phyloP scores from a whole-genome alignment of 331 rosid genomes.

The Stylosanthes scabra region DNA sequence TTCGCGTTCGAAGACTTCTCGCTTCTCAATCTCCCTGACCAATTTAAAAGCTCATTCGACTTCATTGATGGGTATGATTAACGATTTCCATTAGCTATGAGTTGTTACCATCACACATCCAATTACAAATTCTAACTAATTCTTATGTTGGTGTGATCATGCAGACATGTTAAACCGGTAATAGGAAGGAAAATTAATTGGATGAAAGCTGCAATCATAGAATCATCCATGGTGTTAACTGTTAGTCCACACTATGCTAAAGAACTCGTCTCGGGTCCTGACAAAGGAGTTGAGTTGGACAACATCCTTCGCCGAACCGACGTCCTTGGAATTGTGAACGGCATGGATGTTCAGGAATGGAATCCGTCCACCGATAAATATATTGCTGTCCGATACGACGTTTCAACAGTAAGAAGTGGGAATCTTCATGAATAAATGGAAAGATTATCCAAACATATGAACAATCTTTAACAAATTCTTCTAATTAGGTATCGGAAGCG shows the following conservation, averaged over 20 bases:
- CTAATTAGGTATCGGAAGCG: constrained; percentile 61
- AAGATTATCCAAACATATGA: neutral
- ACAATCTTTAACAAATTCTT: neutral
- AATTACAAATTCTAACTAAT: constrained; percentile 6
- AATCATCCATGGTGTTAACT: constrained; percentile 64
- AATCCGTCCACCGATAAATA: constrained; percentile 75
- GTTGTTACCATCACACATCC: neutral
- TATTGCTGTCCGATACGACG: constrained; percentile 54
- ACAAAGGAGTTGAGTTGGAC: constrained; percentile 77
- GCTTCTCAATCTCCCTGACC: constrained; percentile 68
- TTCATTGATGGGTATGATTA: constrained; percentile 76
- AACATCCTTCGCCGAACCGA: constrained; percentile 55
- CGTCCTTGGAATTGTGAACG: constrained; percentile 67
- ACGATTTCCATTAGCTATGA: neutral
- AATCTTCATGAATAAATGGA: too few relatives aligned
- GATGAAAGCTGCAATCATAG: constrained; percentile 80
- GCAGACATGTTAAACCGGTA: constrained; percentile 65
- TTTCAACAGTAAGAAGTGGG: constrained; percentile 54
- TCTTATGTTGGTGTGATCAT: constrained; percentile 20
- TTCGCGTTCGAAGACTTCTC: constrained; percentile 58
- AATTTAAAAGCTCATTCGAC: constrained; percentile 72
- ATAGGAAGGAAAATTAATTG: constrained; percentile 79
- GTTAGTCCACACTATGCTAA: constrained; percentile 81
- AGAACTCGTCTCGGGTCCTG: constrained; percentile 65
- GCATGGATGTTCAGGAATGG: constrained; percentile 94